Percentiles rank a stretch among this genome's conserved stretches.
phyloP scores from a whole-genome alignment of 129 eudicot genomes.

The Chrysanthemum makinoi region DNA sequence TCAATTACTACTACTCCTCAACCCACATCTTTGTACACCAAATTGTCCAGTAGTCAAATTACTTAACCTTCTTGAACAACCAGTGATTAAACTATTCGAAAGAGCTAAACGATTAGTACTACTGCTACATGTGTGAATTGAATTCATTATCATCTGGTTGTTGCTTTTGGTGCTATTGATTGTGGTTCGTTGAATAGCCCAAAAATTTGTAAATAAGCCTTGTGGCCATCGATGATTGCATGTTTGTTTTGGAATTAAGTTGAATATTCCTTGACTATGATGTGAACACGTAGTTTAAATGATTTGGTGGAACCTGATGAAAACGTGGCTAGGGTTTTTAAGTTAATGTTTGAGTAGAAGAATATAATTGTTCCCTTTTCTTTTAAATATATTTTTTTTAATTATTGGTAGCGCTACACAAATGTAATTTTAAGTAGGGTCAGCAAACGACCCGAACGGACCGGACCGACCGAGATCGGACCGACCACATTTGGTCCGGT shows the following conservation, averaged over 20 bases:
- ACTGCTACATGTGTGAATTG: constrained; percentile 20
- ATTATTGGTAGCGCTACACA: too few species aligned
- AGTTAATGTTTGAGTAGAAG: too few species aligned
- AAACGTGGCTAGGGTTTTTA: background rate
- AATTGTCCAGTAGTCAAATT: constrained; percentile 20
- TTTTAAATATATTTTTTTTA: too few species aligned
- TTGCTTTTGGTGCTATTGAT: constrained; percentile 33
- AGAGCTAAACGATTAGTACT: constrained; percentile 18
- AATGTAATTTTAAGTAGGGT: too few species aligned
- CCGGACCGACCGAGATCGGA: too few species aligned
- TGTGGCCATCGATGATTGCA: constrained; percentile 49
- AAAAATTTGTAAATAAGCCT: constrained; percentile 13
- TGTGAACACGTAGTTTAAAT: constrained; percentile 32
- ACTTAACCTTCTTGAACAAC: constrained; percentile 18
- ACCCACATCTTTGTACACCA: constrained; percentile 16
- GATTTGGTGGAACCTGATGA: constrained; percentile 17
- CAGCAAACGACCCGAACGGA: too few species aligned
- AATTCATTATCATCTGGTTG: constrained; percentile 12
- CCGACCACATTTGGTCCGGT: too few species aligned
- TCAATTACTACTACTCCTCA: constrained; percentile 40
- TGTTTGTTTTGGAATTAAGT: constrained; percentile 21
- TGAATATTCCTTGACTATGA: constrained; percentile 27
- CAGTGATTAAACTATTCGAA: background rate
- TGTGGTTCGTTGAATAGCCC: background rate
- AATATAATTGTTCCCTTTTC: too few species aligned